A percentile compares a stretch with the other conserved stretches of the same genome.
Evolutionary conservation across 2,329 filamentous ascomycete genomes (phyloP).

Genomic region (Beauveria bassiana): DNA sequence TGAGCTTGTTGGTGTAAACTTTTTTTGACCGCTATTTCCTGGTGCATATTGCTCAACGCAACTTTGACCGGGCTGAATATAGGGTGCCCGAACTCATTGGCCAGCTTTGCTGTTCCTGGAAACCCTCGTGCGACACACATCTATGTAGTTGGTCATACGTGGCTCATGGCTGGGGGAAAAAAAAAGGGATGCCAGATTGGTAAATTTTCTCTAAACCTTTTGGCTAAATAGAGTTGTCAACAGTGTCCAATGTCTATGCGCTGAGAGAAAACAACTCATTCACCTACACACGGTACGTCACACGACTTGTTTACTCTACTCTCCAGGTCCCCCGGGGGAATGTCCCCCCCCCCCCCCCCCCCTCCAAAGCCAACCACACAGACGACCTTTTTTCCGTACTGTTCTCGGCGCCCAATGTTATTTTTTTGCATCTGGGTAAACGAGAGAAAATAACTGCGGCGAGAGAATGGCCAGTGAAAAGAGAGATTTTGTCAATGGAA

Average conservation of each 20-base stretch:
- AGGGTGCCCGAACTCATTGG: neutral
- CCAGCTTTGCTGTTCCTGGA: neutral
- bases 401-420: neutral
- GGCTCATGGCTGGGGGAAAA: neutral
- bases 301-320: slow-evolving; percentile 1
- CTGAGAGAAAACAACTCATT: neutral
- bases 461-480: neutral
- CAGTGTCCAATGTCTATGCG: neutral
- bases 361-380: neutral
- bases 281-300: neutral
- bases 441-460: neutral
- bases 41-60: neutral
- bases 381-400: neutral
- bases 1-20: neutral
- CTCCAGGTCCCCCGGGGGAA: neutral
- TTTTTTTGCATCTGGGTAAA: neutral
- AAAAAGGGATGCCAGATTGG: neutral
- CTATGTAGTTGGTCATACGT: slow-evolving; percentile 5
- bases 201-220: neutral
- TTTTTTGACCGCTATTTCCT: slow-evolving; percentile 5
- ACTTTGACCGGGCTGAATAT: neutral
- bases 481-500: neutral
- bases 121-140: slow-evolving; percentile 4
- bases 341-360: neutral
- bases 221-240: neutral